Evolutionary conservation across 257 asterid species (phyloP).

Genomic region (Henckelia pumila): DNA sequence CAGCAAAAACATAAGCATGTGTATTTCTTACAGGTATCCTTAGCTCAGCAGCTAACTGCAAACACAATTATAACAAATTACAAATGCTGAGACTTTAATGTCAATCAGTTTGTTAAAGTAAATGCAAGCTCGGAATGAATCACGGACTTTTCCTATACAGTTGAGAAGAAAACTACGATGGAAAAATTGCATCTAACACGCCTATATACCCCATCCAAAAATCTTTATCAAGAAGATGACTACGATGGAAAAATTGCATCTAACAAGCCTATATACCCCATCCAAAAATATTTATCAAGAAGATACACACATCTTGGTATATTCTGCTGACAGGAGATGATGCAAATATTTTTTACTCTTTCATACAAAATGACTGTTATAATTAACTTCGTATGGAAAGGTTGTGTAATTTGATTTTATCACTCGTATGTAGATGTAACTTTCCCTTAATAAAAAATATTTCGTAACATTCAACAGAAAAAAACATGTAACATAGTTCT

Average conservation of each 20-base stretch:
- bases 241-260: not conserved
- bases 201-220: not conserved
- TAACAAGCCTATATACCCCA: too few species aligned
- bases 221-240: not conserved
- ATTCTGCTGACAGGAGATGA: not conserved
- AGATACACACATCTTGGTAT: not conserved
- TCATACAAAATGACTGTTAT: not conserved
- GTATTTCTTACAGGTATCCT: constrained; percentile 82
- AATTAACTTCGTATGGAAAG: too few species aligned
- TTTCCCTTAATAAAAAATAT: not conserved
- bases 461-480: not conserved
- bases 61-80: constrained; percentile 23
- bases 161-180: not conserved
- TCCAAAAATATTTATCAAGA: not conserved
- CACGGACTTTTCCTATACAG: not conserved
- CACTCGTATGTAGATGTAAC: not conserved
- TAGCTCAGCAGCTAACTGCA: constrained; percentile 83
- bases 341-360: not conserved
- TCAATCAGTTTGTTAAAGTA: not conserved
- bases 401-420: not conserved
- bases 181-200: not conserved
- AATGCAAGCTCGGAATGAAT: not conserved
- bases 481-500: not conserved
- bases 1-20: constrained; percentile 83
- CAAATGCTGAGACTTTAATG: not conserved